These are phyloP conservation scores for Carpinus viminea DNA, from an alignment of 306 rosid species.

Conservation along the genomic window DNA sequence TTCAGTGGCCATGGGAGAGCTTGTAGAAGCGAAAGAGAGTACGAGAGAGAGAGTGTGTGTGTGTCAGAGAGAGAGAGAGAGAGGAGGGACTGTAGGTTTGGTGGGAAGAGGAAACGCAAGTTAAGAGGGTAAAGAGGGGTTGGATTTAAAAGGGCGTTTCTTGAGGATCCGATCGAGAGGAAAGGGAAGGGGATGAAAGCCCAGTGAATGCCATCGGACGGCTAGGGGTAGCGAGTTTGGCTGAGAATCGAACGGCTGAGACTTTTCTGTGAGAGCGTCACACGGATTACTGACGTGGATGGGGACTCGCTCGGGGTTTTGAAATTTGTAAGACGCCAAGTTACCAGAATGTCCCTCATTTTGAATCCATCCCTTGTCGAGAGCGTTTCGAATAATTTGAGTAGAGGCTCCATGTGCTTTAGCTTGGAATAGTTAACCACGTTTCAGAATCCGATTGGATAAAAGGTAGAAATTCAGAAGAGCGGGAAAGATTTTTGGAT, in stretches of 20 bases:
- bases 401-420: neutral
- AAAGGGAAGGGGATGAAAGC: constrained; percentile 13
- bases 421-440: neutral
- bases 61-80: neutral
- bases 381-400: constrained; percentile 8
- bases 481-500: neutral
- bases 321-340: neutral
- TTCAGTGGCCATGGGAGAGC: constrained; percentile 39
- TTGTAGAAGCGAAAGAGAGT: neutral
- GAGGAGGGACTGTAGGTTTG: constrained; percentile 26
- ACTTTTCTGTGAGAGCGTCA: neutral
- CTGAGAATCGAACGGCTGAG: constrained; percentile 22
- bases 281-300: constrained; percentile 52
- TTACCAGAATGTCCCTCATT: constrained; percentile 19
- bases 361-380: constrained; percentile 18
- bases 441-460: neutral
- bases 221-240: constrained; percentile 25
- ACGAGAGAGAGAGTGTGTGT: neutral
- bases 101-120: constrained; percentile 27
- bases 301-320: neutral
- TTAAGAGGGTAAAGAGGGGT: constrained; percentile 14
- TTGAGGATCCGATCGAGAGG: constrained; percentile 29
- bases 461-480: neutral
- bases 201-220: constrained; percentile 34
- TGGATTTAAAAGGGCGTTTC: constrained; percentile 40